Conservation (phyloP, 768 basidiomycete genomes). For the Boletus barrowsii region DNA sequence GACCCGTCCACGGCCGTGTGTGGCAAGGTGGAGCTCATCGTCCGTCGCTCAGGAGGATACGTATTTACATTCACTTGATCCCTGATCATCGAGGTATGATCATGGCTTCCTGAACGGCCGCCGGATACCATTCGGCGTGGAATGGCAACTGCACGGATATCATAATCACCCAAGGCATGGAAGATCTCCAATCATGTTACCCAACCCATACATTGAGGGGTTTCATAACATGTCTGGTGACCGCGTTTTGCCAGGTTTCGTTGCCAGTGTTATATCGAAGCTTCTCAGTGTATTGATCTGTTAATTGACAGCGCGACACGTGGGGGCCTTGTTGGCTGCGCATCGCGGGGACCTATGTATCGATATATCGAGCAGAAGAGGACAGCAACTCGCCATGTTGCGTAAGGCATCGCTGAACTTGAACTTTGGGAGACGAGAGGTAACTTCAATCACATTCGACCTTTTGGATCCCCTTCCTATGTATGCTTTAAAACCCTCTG, state of each 20-base stretch:
- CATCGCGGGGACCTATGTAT: neutral
- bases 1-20: too few species aligned
- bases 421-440: neutral
- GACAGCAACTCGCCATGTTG: neutral
- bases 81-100: neutral
- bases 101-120: neutral
- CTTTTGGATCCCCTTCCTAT: neutral
- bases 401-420: neutral
- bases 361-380: neutral
- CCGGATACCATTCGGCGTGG: neutral
- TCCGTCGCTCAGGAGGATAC: neutral
- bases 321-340: neutral
- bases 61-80: neutral
- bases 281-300: neutral
- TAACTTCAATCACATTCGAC: neutral
- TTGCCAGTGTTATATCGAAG: neutral
- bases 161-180: neutral
- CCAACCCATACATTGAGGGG: neutral
- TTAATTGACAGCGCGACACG: neutral
- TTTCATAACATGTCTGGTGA: neutral
- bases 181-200: neutral
- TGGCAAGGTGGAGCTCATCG: neutral
- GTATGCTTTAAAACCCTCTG: constrained; percentile 4
- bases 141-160: neutral
- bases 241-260: neutral